A percentile compares a stretch with the other conserved stretches of the same genome.
Evolutionary conservation across 83 land plant species (phyloP).

Genomic region (Diphasiastrum complanatum): DNA sequence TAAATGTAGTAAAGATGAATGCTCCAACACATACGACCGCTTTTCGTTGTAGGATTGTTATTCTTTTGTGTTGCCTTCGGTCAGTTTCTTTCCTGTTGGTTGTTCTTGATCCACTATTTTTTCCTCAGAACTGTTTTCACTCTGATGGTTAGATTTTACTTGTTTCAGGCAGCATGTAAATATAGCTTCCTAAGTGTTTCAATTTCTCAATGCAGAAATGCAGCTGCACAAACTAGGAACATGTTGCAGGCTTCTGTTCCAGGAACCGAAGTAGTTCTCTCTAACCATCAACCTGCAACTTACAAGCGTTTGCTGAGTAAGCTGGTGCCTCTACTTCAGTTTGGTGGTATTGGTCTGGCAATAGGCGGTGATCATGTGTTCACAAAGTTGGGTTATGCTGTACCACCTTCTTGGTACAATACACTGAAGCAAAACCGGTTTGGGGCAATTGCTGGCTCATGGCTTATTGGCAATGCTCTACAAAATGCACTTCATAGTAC

Average conservation of each 20-base stretch:
- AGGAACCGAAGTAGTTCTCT: slow-evolving; percentile 13
- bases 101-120: too few relatives aligned
- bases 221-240: slow-evolving; percentile 14
- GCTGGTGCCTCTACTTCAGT: slow-evolving; percentile 14
- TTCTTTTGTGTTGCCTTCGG: too few relatives aligned
- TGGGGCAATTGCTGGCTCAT: slow-evolving; percentile 19
- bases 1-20: too few relatives aligned
- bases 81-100: too few relatives aligned
- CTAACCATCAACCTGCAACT: slow-evolving; percentile 20
- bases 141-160: too few relatives aligned
- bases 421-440: slow-evolving; percentile 12
- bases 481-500: slow-evolving; percentile 24
- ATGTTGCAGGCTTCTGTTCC: slow-evolving; percentile 12
- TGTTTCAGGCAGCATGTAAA: too few relatives aligned
- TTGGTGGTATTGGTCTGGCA: slow-evolving; percentile 20
- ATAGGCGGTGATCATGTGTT: slow-evolving; percentile 22
- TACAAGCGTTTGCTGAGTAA: slow-evolving; percentile 16
- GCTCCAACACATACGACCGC: too few relatives aligned
- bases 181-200: too few relatives aligned
- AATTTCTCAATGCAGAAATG: too few relatives aligned
- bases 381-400: slow-evolving; percentile 20
- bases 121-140: too few relatives aligned
- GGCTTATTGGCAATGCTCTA: slow-evolving; percentile 21
- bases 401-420: slow-evolving; percentile 24
- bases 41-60: too few relatives aligned